phyloP scores from a whole-genome alignment of 2,329 filamentous ascomycete species.

The Monosporascus sp. region DNA sequence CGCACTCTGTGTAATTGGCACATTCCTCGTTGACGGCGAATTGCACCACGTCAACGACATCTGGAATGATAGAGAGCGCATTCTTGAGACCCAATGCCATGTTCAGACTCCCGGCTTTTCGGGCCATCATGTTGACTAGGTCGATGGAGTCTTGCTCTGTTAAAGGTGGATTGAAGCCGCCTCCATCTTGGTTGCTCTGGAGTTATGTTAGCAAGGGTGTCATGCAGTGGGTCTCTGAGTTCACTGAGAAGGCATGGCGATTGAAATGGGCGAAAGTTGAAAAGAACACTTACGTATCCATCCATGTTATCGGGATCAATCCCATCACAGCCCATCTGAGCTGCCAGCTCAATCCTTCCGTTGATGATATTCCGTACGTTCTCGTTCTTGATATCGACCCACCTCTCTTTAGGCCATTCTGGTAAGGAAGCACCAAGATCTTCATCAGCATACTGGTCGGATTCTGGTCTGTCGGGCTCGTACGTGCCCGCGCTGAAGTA shows the following conservation, averaged over 20 bases:
- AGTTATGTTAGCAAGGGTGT: background rate
- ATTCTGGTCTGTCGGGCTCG: slow-evolving; percentile 58
- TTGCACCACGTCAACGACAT: slow-evolving; percentile 44
- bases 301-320: slow-evolving; percentile 70
- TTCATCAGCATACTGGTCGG: slow-evolving; percentile 41
- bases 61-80: slow-evolving; percentile 51
- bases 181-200: slow-evolving; percentile 45
- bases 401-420: slow-evolving; percentile 63
- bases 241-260: background rate
- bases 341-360: slow-evolving; percentile 52
- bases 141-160: slow-evolving; percentile 50
- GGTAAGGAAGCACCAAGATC: slow-evolving; percentile 55
- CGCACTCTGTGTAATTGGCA: slow-evolving; percentile 54
- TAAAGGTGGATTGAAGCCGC: slow-evolving; percentile 47
- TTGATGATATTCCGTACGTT: slow-evolving; percentile 62
- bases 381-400: slow-evolving; percentile 54
- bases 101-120: slow-evolving; percentile 45
- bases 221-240: too few relatives aligned
- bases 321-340: slow-evolving; percentile 58
- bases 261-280: background rate
- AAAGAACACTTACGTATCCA: slow-evolving; percentile 43
- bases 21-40: slow-evolving; percentile 70
- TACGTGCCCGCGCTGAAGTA: slow-evolving; percentile 70
- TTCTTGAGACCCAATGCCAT: slow-evolving; percentile 66
- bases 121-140: slow-evolving; percentile 56